Base-by-base conservation (phyloP, 108 stramenopile genomes). In the Skeletonema costatum region DNA sequence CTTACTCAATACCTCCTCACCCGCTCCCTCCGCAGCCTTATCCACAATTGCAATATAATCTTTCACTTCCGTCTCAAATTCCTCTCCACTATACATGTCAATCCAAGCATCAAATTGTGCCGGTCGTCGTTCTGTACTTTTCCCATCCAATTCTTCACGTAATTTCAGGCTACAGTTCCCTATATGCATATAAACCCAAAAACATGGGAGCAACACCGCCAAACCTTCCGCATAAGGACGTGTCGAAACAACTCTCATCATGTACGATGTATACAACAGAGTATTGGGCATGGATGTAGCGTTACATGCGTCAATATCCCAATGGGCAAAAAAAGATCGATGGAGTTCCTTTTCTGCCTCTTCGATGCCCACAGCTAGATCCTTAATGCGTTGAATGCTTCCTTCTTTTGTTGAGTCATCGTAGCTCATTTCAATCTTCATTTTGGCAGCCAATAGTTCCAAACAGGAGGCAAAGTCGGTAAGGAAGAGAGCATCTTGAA, bases 161-260 rank as follows among this genome's bases (percentile, higher is more conserved):
- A 92, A 70, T 70, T 85, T 71, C 1, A 94, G 84, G 93, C 94
- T 96, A 66, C 83, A 80, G 46, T 93, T 87, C 7, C 95, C 95
- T 7, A 96, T 92, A 74, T 94, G 90, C 89, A 89, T 86, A 69
- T 94, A 96, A 0, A 94, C 92, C 95, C 95, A 96, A 72, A 93
- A 93, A 66, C 95, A 96, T 5, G 95, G 93, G 19, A 96, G 67
- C 60, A 96, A 59, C 3, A 85, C 88, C 7, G 93, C 93, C 62
- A 96, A 59, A 19, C 95, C 95, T 71, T 96, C 88, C 1, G 85
- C 89, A 64, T 87, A 78, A 16, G 83, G 77, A 72, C 74, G 21
- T 3, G 93, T 90, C 1, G 86, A 66, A 30, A 90, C 87, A 31
- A 92, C 67, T 29, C 88, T 84, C 19, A 87, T 70, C 92, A 96